phyloP scores from a whole-genome alignment of 345 rosid species.

The Citrus sinensis region DVS_A1.0 CM039166.1:24805001-24805500 shows the following conservation, averaged over 20 bases:
- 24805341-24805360: conserved; percentile 26
- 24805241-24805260: conserved; percentile 68
- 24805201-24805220: conserved; percentile 96
- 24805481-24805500: neutral
- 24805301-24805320: conserved; percentile 98
- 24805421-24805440: neutral
- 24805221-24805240: conserved; percentile 86
- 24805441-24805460: neutral
- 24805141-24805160: conserved; percentile 94
- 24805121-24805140: conserved; percentile 75
- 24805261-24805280: conserved; percentile 65
- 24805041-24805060: conserved; percentile 99
- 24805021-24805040: conserved; percentile 41
- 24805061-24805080: conserved; percentile 88
- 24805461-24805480: neutral
- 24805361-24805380: conserved; percentile 12
- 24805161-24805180: conserved; percentile 91
- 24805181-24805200: conserved; percentile 97
- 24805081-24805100: conserved; percentile 82
- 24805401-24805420: neutral
- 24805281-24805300: conserved; percentile 90
- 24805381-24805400: neutral
- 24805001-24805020: neutral
- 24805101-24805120: conserved; percentile 75
- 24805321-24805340: conserved; percentile 95